Conservation (phyloP, 2,329 filamentous ascomycete genomes). For the Talaromyces verruculosus region DNA sequence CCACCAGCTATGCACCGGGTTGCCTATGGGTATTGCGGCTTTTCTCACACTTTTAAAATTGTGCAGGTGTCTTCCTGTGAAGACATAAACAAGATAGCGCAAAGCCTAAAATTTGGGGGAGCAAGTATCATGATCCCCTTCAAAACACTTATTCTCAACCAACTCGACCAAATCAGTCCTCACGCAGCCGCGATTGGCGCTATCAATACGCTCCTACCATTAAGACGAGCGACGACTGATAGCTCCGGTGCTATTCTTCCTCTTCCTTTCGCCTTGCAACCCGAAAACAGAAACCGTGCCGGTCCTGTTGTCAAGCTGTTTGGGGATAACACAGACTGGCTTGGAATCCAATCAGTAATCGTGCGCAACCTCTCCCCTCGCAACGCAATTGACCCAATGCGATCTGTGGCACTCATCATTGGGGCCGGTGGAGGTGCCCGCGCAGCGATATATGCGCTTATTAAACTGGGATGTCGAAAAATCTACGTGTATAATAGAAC, state of each 20-base stretch:
- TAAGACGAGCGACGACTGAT: not conserved
- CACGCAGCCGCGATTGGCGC: not conserved
- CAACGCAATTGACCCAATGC: not conserved
- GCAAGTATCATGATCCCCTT: not conserved
- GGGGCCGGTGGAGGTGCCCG: not conserved
- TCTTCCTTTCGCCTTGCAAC: constrained; percentile 1
- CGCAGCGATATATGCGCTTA: constrained; percentile 2
- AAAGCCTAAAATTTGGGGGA: no score
- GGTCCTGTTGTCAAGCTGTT: not conserved
- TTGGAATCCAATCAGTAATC: constrained; percentile 1
- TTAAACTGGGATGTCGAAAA: not conserved
- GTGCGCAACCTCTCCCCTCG: not conserved
- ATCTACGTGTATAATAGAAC: not conserved
- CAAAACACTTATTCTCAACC: constrained; percentile 3
- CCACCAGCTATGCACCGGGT: no score
- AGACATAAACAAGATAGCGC: no score
- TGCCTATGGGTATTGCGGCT: no score
- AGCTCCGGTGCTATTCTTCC: not conserved
- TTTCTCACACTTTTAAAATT: no score
- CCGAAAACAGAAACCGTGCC: not conserved
- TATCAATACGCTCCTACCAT: not conserved
- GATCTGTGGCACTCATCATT: constrained; percentile 4
- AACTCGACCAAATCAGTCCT: not conserved
- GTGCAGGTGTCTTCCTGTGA: no score
- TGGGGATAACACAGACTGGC: constrained; percentile 1